These are phyloP conservation scores for Pelagomonas calceolata DNA, from an alignment of 108 stramenopile species.

Conservation along the genomic window DNA sequence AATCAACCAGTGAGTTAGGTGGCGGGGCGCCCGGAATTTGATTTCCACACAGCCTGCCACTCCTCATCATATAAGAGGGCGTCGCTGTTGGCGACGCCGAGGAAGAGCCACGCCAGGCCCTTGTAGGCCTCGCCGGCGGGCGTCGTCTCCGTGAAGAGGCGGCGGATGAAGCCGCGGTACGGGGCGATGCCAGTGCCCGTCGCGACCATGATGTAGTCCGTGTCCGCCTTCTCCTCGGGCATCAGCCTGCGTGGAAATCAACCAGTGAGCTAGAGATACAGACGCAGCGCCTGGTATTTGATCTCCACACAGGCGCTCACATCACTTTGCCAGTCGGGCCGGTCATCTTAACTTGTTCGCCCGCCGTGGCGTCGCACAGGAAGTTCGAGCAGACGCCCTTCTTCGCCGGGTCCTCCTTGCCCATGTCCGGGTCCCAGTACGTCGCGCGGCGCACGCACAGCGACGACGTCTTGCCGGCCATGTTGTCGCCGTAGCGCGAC, in stretches of 20 bases:
- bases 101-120: conserved; percentile 92
- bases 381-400: conserved; percentile 98
- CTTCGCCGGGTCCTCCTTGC: conserved; percentile 92
- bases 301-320: too few relatives aligned
- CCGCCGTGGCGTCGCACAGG: conserved; percentile 84
- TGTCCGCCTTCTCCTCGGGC: conserved; percentile 83
- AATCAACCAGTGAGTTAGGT: too few relatives aligned
- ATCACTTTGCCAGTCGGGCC: conserved; percentile 95
- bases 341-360: conserved; percentile 73
- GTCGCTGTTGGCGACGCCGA: conserved; percentile 91
- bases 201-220: conserved; percentile 95
- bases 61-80: conserved; percentile 92
- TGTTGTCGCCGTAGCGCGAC: conserved; percentile 91
- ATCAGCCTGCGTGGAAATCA: too few relatives aligned
- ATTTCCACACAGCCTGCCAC: too few relatives aligned
- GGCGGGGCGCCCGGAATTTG: too few relatives aligned
- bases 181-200: conserved; percentile 96
- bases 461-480: conserved; percentile 87
- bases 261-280: too few relatives aligned
- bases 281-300: too few relatives aligned
- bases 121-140: conserved; percentile 78
- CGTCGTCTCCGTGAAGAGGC: conserved; percentile 86
- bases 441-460: conserved; percentile 94
- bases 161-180: conserved; percentile 89
- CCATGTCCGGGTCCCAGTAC: conserved; percentile 81